Evolutionary conservation across 441 rosid genomes (phyloP).

Genomic region (Gossypium lobatum): DNA sequence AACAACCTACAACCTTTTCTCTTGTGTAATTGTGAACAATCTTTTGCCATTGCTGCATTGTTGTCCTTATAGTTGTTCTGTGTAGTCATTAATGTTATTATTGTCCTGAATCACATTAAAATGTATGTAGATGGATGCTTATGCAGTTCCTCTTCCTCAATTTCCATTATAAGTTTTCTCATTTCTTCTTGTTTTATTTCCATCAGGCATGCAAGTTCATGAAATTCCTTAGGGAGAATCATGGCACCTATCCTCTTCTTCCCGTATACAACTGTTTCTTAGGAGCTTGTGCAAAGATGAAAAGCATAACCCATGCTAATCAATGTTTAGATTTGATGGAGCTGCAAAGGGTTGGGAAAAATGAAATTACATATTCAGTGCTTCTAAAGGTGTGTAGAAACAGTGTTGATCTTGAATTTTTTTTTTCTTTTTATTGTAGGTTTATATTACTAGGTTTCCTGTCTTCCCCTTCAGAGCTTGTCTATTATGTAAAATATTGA

Average conservation of each 20-base stretch:
- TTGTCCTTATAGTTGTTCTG: slow-evolving; percentile 3
- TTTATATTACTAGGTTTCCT: slow-evolving; percentile 1
- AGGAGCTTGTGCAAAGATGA: slow-evolving; percentile 44
- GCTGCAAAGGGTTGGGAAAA: slow-evolving; percentile 51
- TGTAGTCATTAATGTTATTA: slow-evolving; percentile 5
- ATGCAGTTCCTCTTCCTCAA: background rate
- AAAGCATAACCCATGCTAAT: slow-evolving; percentile 35
- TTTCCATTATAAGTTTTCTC: slow-evolving; percentile 5
- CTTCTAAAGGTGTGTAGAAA: slow-evolving; percentile 64
- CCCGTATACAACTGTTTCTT: slow-evolving; percentile 57
- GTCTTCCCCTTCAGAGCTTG: background rate
- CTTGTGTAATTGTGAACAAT: background rate
- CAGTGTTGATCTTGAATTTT: slow-evolving; percentile 3
- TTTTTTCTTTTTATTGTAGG: background rate
- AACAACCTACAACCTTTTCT: slow-evolving; percentile 4
- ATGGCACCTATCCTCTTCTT: slow-evolving; percentile 38
- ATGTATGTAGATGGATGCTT: slow-evolving; percentile 11
- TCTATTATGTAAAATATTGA: slow-evolving; percentile 4
- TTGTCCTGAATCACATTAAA: background rate
- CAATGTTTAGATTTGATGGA: slow-evolving; percentile 89
- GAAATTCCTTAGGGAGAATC: slow-evolving; percentile 40
- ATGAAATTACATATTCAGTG: slow-evolving; percentile 57
- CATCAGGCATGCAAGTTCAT: slow-evolving; percentile 63
- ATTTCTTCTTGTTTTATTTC: slow-evolving; percentile 17
- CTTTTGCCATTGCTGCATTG: background rate